Evolutionary conservation across 352 stramenopile genomes (phyloP), one percentile per base, ranked within the genome.

Genomic region (Phytophthora aleatoria): DNA sequence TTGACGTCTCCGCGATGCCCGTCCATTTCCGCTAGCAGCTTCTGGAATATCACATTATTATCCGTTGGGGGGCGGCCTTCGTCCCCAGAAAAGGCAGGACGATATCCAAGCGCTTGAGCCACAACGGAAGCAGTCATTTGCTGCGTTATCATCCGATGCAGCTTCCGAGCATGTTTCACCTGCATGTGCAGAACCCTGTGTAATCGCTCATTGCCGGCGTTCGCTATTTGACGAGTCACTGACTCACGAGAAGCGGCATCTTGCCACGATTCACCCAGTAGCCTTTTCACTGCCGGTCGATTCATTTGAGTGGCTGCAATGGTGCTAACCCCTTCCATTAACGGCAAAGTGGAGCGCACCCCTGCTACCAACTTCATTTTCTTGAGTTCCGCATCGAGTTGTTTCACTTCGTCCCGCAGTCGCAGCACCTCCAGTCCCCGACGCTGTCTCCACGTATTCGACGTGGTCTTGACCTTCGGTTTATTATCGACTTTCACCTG

Each of bases 401-500:
- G 43, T 16, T 67, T 61, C 24, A 66, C 57, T 27, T 61, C 31
- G 0, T 63, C 57, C 30, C 50, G 57, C 11, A 71, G 33, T 30
- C 48, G 31, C 26, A 67, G 44, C 1, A 71, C n/a, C n/a, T 71
- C 64, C 16, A 59, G 20, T 2, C 57, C 38, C 15, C 59, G 57
- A 1, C 57, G 43, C 20, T 71, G 57, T 35, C 57, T 45, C 64
- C 64, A 71, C 10, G 50, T 71, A 15, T 71, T 71, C 24, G 63
- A 66, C 26, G 65, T 70, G 15, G 55, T 57, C 48, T 60, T 69
- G 2, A 41, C 2, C n/a, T 48, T 54, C 6, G 27, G 15, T 41
- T 50, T 54, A 24, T 27, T 61, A 20, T 33, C 6, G 26, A 24
- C 24, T 42, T 44, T 33, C 27, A 12, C 35, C 9, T 52, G 42